Evolutionary conservation across 148 eudicot genomes (phyloP), one percentile per base, ranked within the genome.

Genomic region (Nepenthes gracilis): DNA sequence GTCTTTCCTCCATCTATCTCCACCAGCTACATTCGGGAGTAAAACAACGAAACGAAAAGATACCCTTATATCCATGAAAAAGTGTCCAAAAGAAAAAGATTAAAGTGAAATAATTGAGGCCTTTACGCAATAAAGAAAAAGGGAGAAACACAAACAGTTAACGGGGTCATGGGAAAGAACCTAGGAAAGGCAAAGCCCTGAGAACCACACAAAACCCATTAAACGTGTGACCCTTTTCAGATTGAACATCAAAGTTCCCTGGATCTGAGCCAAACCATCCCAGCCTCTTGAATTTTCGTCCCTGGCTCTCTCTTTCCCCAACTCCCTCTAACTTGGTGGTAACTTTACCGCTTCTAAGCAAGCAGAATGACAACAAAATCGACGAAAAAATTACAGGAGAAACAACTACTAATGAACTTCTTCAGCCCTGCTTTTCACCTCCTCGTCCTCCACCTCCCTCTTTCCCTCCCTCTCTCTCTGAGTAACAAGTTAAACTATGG

Each of bases 181-280:
- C 69, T 45, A 72, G 55, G 59, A 77, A 76, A 72, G 62, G 72
- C 61, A 65, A 35, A 70, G 67, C 55, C 55, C 58, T 52, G 38
- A 55, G 53, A 61, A 60, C 67, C 74, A 64, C 77, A 77, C 35
- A 47, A 75, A 67, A 70, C 55, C 72, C 67, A 51, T 35, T 66
- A 63, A 57, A 49, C 57, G 49, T 12, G 13, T 37, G 6, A n/a
- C 40, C 64, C 61, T 70, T 57, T 52, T 59, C 40, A 60, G 64
- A 54, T 5, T 37, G 61, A 59, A 67, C 57, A 43, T 35, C 58
- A 55, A 3, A 70, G 76, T 76, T 55, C 63, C 83, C 78, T 66
- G 78, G 81, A 78, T 78, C 83, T 78, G 72, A 71, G 75, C 78
- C 76, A 78, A 75, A 63, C 45, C 37, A 64, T 67, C 57, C 60